Base-by-base conservation (phyloP, 2,329 filamentous ascomycete genomes). In the Coniochaeta pulveracea region DNA sequence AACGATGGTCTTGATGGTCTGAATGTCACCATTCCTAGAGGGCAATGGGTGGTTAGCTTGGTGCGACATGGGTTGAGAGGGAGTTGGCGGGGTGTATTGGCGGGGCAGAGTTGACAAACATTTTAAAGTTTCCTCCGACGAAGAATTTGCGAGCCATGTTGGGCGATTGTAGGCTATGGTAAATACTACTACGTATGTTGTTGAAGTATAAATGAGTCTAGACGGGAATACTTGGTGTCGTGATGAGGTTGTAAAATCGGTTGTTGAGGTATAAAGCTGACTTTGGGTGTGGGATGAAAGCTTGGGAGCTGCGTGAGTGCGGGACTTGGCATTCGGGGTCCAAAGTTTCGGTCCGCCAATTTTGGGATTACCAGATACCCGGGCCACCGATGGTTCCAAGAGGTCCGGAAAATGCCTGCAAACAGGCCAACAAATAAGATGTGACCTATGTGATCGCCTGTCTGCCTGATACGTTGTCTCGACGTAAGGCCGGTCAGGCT, bases 71-170 rank as follows among this genome's bases (percentile, higher is more conserved):
- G 30, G 34, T 41, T 34, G 32, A 35, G 22, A 43, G 42, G 49
- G 45, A 45, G 43, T 42, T 46, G 51, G n/a, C 45, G 40, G 35
- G 33, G 22, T 19, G 34, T 19, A 33, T 38, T 42, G 43, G 40
- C 37, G 43, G 44, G 42, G 46, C 42, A 39, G 42, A 40, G 40
- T 43, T 34, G 23, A 60, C 72, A 57, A 67, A 93, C 88, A 96
- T 96, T 76, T 98, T 96, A 72, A 96, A 96, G 80, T 98, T 98
- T 58, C 88, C 88, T 63, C 88, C 88, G 61, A 94, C 84, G 62
- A 94, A 93, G 73, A 93, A 94, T 71, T 86, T 82, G 71, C 86
- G 86, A 74, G 80, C 73, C 86, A 93, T 94, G 53, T 55, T 85
- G 73, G 64, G 50, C 50, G 48, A 49, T 51, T 41, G 49, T 32